A percentile compares a stretch with the other conserved stretches of the same genome.
Evolutionary conservation across 345 rosid genomes (phyloP).

Genomic region (Melaleuca alternifolia): DNA sequence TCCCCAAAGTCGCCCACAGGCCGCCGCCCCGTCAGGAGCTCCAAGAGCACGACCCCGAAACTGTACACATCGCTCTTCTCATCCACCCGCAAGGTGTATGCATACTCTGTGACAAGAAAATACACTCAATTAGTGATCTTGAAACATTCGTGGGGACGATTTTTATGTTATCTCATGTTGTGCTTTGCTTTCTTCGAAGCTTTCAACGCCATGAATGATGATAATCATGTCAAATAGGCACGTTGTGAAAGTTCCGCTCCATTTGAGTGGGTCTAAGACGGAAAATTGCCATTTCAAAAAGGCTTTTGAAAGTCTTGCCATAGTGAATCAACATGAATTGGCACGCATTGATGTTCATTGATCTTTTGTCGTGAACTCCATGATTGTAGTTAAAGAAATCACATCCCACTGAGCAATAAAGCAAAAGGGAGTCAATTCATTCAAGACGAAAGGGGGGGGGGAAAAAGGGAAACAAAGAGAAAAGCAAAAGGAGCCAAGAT

Average conservation of each 20-base stretch:
- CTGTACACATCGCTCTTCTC: constrained; percentile 76
- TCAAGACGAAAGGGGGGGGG: neutral
- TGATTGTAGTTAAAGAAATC: neutral
- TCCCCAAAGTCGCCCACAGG: constrained; percentile 59
- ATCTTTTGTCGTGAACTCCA: neutral
- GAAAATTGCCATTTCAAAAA: neutral
- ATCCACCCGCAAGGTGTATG: constrained; percentile 59
- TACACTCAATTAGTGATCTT: neutral
- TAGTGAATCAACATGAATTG: neutral
- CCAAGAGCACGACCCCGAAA: constrained; percentile 56
- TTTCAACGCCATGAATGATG: neutral
- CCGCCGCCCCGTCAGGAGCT: constrained; percentile 43
- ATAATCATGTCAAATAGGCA: neutral
- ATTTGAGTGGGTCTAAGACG: neutral
- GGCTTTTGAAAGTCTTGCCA: neutral
- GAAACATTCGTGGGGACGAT: neutral
- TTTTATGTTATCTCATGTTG: neutral
- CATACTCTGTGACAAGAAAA: constrained; percentile 33
- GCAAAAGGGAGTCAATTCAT: neutral
- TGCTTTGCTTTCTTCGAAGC: neutral
- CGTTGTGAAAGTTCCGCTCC: neutral
- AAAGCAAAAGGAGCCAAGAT: neutral
- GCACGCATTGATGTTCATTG: neutral
- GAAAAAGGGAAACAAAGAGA: neutral
- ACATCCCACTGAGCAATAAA: neutral